Percentiles rank a stretch among this genome's conserved stretches.
Conservation (phyloP, 768 basidiomycete species). For the Podaxis mareebaensis region DNA sequence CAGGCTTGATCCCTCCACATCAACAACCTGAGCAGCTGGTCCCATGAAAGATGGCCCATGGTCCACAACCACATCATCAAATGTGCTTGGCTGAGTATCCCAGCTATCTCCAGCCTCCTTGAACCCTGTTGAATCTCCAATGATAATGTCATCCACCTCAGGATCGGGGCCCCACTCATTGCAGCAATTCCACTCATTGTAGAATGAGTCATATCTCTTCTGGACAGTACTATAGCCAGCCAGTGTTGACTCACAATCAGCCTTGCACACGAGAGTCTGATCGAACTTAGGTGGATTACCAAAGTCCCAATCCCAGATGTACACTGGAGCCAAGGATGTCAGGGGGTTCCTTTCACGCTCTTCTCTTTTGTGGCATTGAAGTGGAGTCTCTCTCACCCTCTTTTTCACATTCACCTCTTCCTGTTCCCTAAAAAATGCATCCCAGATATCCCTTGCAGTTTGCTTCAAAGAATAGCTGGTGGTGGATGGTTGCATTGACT, state of each 20-base stretch:
- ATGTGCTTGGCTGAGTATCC: too few species aligned
- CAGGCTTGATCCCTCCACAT: too few species aligned
- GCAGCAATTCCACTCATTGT: conserved; percentile 15
- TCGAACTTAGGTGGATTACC: neutral
- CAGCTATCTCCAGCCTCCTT: too few species aligned
- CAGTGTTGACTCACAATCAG: neutral
- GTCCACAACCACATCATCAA: too few species aligned
- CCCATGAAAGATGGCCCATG: too few species aligned
- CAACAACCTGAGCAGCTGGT: too few species aligned
- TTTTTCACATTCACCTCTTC: neutral
- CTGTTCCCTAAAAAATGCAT: neutral
- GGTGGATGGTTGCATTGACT: neutral
- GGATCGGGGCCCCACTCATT: neutral
- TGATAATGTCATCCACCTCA: neutral
- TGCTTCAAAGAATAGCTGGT: neutral
- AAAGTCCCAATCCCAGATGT: neutral
- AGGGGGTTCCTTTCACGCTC: neutral
- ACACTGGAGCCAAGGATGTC: neutral
- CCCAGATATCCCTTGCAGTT: too few species aligned
- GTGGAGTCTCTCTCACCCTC: neutral
- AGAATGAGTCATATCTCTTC: conserved; percentile 3
- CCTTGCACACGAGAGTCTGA: neutral
- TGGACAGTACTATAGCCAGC: neutral
- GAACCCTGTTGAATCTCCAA: neutral
- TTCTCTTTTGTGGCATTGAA: neutral